These are phyloP conservation scores for Cryphonectria carpinicola DNA, from an alignment of 2,329 filamentous ascomycete genomes.

Conservation along the genomic window DNA sequence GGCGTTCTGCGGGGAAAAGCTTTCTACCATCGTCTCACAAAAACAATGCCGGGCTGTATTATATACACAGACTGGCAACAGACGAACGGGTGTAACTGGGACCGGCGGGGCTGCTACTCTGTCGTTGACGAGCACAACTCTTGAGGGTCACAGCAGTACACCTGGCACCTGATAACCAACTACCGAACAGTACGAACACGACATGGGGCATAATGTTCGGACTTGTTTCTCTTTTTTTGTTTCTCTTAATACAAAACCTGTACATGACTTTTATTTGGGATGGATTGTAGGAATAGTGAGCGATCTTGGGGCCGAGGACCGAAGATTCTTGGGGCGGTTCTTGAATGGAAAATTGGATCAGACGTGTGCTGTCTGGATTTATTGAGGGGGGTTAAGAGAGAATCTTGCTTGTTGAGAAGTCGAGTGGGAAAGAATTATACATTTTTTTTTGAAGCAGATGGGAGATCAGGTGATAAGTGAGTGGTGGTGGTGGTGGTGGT, in stretches of 20 bases:
- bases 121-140: neutral
- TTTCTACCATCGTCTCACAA: constrained; percentile 3
- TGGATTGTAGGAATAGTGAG: neutral
- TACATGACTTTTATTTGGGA: neutral
- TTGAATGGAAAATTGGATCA: neutral
- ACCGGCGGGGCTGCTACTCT: neutral
- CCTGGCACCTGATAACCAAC: neutral
- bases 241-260: neutral
- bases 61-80: constrained; percentile 10
- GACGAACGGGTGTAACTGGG: neutral
- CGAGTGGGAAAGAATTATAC: too few species aligned
- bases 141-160: constrained; percentile 6
- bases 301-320: neutral
- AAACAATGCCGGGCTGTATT: constrained; percentile 2
- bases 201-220: neutral
- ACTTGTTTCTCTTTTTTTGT: neutral
- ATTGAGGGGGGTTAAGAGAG: too few species aligned
- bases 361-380: neutral
- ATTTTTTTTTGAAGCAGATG: too few species aligned
- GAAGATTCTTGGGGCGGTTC: neutral
- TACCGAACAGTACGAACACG: constrained; percentile 6
- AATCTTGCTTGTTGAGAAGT: too few species aligned
- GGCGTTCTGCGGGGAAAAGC: constrained; percentile 22
- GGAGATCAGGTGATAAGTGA: too few species aligned
- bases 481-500: neutral